Conservation (phyloP, 2,329 filamentous ascomycete genomes). For the Leptographium radiaticola region DNA sequence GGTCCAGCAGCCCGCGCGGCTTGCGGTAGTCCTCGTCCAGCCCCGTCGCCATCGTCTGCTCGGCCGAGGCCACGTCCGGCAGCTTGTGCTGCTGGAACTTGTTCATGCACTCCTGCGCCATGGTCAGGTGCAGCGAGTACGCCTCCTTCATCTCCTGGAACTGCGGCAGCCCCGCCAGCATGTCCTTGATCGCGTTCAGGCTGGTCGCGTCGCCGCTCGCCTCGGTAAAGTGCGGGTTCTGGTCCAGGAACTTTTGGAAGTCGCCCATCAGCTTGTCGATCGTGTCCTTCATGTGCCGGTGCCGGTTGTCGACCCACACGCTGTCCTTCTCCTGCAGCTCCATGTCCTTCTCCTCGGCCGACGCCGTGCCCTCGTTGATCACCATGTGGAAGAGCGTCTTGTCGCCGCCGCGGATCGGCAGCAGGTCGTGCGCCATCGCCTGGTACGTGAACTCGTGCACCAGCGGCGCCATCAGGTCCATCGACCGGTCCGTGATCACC, state of each 20-base stretch:
- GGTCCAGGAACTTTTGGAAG: constrained; percentile 80
- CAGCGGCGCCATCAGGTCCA: constrained; percentile 80
- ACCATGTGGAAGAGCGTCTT: constrained; percentile 75
- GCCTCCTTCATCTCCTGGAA: constrained; percentile 93
- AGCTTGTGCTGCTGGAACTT: constrained; percentile 77
- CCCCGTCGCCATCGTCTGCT: constrained; percentile 85
- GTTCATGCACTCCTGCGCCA: constrained; percentile 97
- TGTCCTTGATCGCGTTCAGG: constrained; percentile 88
- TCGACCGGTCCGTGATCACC: constrained; percentile 78
- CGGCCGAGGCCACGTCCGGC: constrained; percentile 71
- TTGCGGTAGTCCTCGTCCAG: constrained; percentile 87
- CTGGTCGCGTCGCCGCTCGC: constrained; percentile 56
- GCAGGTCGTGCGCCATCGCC: constrained; percentile 89
- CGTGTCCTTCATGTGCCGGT: constrained; percentile 95
- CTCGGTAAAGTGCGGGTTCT: constrained; percentile 86
- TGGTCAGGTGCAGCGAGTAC: constrained; percentile 86
- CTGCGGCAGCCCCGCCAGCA: constrained; percentile 87
- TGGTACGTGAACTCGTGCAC: constrained; percentile 97
- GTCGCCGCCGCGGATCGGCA: constrained; percentile 78
- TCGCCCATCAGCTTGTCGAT: constrained; percentile 87
- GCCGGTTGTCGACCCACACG: constrained; percentile 90
- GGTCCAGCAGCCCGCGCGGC: constrained; percentile 76
- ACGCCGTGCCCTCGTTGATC: constrained; percentile 58
- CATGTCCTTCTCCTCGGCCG: constrained; percentile 75
- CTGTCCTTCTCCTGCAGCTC: constrained; percentile 83